Base-by-base conservation (phyloP, 768 basidiomycete genomes). In the Pulveroboletus sp. region DNA sequence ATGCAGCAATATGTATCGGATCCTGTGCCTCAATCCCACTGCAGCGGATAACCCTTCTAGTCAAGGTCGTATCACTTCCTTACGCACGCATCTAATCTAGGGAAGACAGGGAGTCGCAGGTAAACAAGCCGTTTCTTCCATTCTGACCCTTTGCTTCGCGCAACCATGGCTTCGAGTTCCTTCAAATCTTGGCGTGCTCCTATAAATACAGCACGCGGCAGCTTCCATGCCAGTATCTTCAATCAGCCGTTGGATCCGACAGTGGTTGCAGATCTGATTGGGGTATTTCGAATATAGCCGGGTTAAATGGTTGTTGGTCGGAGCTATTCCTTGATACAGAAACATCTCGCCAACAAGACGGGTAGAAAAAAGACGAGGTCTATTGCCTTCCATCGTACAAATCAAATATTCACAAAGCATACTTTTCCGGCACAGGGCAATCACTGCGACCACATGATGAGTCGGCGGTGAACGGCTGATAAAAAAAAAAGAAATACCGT, bases 401-500 rank as follows among this genome's bases (percentile, higher is more conserved):
- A 50, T 47, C 48, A 38, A 47, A 37, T n/a, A 50, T 37, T 17
- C 26, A 46, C 1, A 46, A 33, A 14, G 3, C n/a, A 11, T 17
- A 7, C 8, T 8, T n/a, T 48, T 39, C 26, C n/a, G 7, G 26
- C 24, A 18, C 27, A n/a, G n/a, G 18, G 14, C 5, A 14, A 13
- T 67, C 49, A 67, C 60, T 61, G 6, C 43, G 39, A 40, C 8
- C 41, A 38, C 7, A 9, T 38, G 50, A 54, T 4, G 38, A 46
- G 47, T 45, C 43, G 32, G 43, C 40, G 42, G 45, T 37, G 31
- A 21, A 46, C 7, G 10, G 37, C 10, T 2, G 6, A 18, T 9
- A 11, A 24, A 14, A 13, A 31, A 30, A 33, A 26, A 38, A 71
- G 83, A 21, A 21, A 73, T 63, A 89, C 88, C 48, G 95, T 99